These are phyloP conservation scores for Carallia pectinifolia DNA, from an alignment of 345 rosid species.

Conservation along the genomic window DNA sequence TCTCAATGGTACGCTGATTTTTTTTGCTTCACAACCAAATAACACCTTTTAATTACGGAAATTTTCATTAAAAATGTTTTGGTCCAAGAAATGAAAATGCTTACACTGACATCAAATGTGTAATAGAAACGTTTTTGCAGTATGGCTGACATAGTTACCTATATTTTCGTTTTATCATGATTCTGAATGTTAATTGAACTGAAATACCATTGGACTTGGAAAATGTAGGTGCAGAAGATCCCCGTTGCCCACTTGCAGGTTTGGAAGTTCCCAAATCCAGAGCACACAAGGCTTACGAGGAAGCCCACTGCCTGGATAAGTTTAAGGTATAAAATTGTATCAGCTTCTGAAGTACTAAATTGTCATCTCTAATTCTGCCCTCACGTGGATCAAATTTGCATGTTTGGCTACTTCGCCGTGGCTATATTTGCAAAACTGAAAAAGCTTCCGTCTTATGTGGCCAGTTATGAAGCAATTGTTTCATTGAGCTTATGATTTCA, in stretches of 20 bases:
- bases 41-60: not conserved
- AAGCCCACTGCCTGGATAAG: constrained; percentile 35
- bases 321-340: constrained; percentile 41
- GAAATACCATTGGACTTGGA: constrained; percentile 7
- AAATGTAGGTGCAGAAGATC: constrained; percentile 67
- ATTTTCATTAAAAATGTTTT: not conserved
- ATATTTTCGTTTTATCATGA: too few relatives aligned
- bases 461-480: too few relatives aligned
- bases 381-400: too few relatives aligned
- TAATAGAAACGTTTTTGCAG: too few relatives aligned
- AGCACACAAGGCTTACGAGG: constrained; percentile 44
- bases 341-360: constrained; percentile 12
- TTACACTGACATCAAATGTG: not conserved
- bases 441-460: too few relatives aligned
- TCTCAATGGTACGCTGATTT: constrained; percentile 49
- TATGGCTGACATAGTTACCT: too few relatives aligned
- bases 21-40: not conserved
- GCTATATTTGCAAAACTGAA: too few relatives aligned
- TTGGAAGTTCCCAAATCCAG: constrained; percentile 45
- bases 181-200: not conserved
- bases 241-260: constrained; percentile 75
- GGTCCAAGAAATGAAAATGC: not conserved
- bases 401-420: too few relatives aligned
- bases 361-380: not conserved
- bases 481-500: too few relatives aligned